phyloP scores from a whole-genome alignment of 495 filamentous ascomycete genomes.

The Penicillium subrubescens region DNA sequence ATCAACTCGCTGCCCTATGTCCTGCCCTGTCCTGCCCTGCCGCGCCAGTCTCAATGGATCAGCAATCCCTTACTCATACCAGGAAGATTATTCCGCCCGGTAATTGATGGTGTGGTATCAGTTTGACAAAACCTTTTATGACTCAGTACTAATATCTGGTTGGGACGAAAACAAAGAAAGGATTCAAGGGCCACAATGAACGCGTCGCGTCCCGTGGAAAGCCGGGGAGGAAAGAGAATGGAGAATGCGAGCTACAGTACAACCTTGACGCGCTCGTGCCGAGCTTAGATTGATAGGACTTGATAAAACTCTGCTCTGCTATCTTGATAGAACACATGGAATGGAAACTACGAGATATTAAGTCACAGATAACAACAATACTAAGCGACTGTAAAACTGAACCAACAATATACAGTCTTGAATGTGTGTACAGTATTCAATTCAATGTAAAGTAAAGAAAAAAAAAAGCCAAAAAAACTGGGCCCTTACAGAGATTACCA shows the following conservation, averaged over 20 bases:
- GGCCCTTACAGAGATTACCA: not conserved
- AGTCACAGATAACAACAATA: not conserved
- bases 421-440: not conserved
- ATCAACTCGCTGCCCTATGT: not conserved
- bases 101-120: not conserved
- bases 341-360: not conserved
- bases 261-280: not conserved
- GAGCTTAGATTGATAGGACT: not conserved
- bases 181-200: not conserved
- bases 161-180: not conserved
- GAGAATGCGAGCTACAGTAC: not conserved
- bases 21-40: not conserved
- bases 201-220: slow-evolving; percentile 7
- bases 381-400: not conserved
- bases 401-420: not conserved
- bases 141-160: not conserved
- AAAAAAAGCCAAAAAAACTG: not conserved
- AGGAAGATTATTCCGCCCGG: too few species aligned
- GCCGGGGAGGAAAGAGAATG: slow-evolving; percentile 1
- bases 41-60: slow-evolving; percentile 10
- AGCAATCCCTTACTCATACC: slow-evolving; percentile 19
- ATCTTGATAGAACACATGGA: not conserved
- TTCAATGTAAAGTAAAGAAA: not conserved
- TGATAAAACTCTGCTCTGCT: not conserved
- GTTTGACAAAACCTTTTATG: not conserved